phyloP scores from a whole-genome alignment of 768 basidiomycete species.

The Chalciporus chontae region DNA sequence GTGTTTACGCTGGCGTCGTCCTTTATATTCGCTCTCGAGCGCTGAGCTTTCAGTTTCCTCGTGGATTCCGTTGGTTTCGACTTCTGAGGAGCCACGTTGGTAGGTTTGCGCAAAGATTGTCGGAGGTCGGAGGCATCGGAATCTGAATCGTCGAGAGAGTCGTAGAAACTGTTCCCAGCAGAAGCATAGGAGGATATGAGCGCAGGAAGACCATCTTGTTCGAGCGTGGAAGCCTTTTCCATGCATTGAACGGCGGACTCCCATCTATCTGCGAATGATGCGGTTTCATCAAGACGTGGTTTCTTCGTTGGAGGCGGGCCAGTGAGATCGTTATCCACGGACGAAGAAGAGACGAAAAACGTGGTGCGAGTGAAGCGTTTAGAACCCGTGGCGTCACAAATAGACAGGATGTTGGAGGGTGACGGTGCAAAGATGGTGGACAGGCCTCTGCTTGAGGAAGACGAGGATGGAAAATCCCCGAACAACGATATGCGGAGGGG shows the following conservation, averaged over 20 bases:
- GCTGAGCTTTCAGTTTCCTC: slow-evolving; percentile 13
- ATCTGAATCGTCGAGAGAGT: slow-evolving; percentile 28
- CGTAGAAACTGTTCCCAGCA: slow-evolving; percentile 17
- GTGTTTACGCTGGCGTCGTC: slow-evolving; percentile 8
- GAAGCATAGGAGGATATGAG: slow-evolving; percentile 31
- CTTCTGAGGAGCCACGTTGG: slow-evolving; percentile 2
- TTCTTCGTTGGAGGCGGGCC: slow-evolving; percentile 44
- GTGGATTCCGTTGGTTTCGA: slow-evolving; percentile 8
- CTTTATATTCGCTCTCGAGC: slow-evolving; percentile 16
- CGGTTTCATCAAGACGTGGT: slow-evolving; percentile 33
- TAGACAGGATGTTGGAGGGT: slow-evolving; percentile 40
- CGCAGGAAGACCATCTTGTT: slow-evolving; percentile 49
- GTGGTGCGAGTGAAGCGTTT: slow-evolving; percentile 43
- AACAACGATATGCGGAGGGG: slow-evolving; percentile 30
- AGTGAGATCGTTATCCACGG: slow-evolving; percentile 1
- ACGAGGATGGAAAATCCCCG: slow-evolving; percentile 28
- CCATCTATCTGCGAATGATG: slow-evolving; percentile 41
- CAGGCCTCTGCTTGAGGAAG: slow-evolving; percentile 20
- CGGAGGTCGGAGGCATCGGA: slow-evolving; percentile 12
- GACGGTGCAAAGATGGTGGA: slow-evolving; percentile 33
- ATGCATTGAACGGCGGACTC: slow-evolving; percentile 44
- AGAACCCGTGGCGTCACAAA: slow-evolving; percentile 29
- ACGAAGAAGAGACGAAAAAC: slow-evolving; percentile 23
- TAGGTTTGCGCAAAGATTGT: slow-evolving; percentile 1
- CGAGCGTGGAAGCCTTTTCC: slow-evolving; percentile 39